phyloP scores from a whole-genome alignment of 2,329 filamentous ascomycete genomes.

The Ceratocystis diversiconidia region DNA sequence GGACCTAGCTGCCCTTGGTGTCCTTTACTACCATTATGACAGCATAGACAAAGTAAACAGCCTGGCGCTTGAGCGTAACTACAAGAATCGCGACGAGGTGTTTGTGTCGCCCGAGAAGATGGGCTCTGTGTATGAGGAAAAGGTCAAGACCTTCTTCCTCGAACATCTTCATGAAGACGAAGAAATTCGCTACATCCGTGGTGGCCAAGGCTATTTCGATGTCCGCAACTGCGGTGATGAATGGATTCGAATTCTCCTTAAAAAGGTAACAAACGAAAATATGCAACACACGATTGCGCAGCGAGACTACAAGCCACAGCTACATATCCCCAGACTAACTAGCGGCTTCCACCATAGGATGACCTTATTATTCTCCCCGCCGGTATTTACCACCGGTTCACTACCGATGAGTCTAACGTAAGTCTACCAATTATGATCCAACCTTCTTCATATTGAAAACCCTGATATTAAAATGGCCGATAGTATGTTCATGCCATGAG shows the following conservation, averaged over 20 bases:
- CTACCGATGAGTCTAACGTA: conserved; percentile 81
- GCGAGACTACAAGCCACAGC: background rate
- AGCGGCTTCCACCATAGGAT: conserved; percentile 27
- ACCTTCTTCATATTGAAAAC: background rate
- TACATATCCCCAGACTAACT: background rate
- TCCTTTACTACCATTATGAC: conserved; percentile 60
- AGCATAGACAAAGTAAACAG: conserved; percentile 53
- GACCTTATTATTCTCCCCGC: conserved; percentile 89
- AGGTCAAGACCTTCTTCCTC: conserved; percentile 84
- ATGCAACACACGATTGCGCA: too few relatives aligned
- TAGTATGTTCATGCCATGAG: conserved; percentile 96
- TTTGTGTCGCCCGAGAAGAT: conserved; percentile 74
- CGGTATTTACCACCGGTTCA: conserved; percentile 96
- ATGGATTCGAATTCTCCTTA: conserved; percentile 76
- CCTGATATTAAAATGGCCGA: background rate
- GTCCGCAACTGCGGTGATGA: conserved; percentile 68
- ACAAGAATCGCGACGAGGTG: conserved; percentile 92
- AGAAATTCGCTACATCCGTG: conserved; percentile 89
- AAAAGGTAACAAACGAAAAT: conserved; percentile 43
- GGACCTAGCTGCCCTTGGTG: conserved; percentile 60
- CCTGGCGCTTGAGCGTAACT: conserved; percentile 60
- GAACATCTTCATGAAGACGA: conserved; percentile 98
- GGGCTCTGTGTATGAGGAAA: conserved; percentile 78
- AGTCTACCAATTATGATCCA: conserved; percentile 28
- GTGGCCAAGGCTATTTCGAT: conserved; percentile 84